Percentiles rank a stretch among this genome's conserved stretches.
These are phyloP conservation scores for Hanseniaspora pseudoguilliermondii DNA, from an alignment of 805 yeast genomes.

Conservation along the genomic window DNA sequence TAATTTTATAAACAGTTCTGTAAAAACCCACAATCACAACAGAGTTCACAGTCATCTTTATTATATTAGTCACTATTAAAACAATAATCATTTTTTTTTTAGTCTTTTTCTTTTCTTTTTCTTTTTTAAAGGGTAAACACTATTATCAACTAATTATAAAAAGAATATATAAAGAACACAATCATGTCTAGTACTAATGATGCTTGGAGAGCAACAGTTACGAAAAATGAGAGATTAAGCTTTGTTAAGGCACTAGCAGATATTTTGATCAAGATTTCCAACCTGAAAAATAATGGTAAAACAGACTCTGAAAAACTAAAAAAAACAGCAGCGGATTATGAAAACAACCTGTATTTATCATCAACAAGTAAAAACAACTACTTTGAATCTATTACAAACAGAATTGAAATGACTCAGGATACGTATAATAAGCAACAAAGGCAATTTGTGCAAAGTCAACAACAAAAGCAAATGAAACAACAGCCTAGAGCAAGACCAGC, in stretches of 20 bases:
- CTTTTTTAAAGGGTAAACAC: not conserved
- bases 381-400: constrained; percentile 35
- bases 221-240: constrained; percentile 22
- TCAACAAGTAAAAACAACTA: constrained; percentile 49
- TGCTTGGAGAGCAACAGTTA: constrained; percentile 10
- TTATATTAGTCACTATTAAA: not conserved
- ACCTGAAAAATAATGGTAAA: constrained; percentile 25
- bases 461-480: constrained; percentile 22
- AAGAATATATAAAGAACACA: not conserved
- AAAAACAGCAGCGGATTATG: constrained; percentile 57
- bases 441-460: constrained; percentile 17
- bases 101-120: not conserved
- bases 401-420: constrained; percentile 30
- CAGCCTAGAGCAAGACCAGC: constrained; percentile 18
- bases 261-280: constrained; percentile 27
- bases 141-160: not conserved
- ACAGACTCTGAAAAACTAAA: constrained; percentile 33
- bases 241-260: constrained; percentile 26
- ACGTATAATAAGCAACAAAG: constrained; percentile 22
- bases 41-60: constrained; percentile 18
- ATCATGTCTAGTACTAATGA: not conserved
- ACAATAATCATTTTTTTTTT: not conserved
- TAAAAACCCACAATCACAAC: no score
- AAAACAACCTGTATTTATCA: constrained; percentile 48
- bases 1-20: no score